Percentiles rank a stretch among this genome's conserved stretches.
These are phyloP conservation scores for Nymphaea thermarum DNA, from an alignment of 164 flowering plant species.

Conservation along the genomic window DNA sequence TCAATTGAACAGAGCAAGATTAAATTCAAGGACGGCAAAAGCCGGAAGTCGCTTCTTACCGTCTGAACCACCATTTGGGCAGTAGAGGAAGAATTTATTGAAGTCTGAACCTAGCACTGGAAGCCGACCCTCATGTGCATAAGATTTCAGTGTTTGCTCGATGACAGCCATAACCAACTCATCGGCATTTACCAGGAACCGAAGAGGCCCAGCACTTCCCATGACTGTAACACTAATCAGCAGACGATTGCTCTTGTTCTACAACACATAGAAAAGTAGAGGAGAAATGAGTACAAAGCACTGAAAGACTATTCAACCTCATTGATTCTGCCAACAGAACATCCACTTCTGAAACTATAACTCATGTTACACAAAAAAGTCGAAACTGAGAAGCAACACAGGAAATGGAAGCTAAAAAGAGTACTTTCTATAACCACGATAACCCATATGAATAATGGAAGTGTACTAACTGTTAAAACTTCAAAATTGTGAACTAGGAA, in stretches of 20 bases:
- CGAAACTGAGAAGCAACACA: too few species aligned
- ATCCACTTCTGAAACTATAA: too few species aligned
- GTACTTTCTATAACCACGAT: too few species aligned
- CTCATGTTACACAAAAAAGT: too few species aligned
- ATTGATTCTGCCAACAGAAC: too few species aligned
- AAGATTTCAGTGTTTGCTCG: constrained; percentile 38
- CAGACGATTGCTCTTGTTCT: constrained; percentile 18
- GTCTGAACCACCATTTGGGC: constrained; percentile 20
- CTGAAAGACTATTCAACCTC: too few species aligned
- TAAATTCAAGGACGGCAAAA: not conserved
- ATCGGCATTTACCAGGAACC: constrained; percentile 41
- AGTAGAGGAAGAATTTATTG: constrained; percentile 40
- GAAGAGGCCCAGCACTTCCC: constrained; percentile 60
- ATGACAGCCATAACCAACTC: constrained; percentile 42
- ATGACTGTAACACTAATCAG: constrained; percentile 43
- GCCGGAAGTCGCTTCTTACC: constrained; percentile 12
- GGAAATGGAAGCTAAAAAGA: too few species aligned
- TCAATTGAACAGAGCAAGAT: not conserved
- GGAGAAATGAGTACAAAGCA: too few species aligned
- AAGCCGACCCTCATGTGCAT: constrained; percentile 58
- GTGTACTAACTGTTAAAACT: too few species aligned
- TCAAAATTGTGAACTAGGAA: too few species aligned
- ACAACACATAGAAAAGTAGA: not conserved
- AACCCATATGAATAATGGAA: too few species aligned
- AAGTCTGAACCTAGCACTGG: constrained; percentile 54